Conservation (phyloP, 2,329 filamentous ascomycete genomes). For the Pestalotiopsis sp. region DNA sequence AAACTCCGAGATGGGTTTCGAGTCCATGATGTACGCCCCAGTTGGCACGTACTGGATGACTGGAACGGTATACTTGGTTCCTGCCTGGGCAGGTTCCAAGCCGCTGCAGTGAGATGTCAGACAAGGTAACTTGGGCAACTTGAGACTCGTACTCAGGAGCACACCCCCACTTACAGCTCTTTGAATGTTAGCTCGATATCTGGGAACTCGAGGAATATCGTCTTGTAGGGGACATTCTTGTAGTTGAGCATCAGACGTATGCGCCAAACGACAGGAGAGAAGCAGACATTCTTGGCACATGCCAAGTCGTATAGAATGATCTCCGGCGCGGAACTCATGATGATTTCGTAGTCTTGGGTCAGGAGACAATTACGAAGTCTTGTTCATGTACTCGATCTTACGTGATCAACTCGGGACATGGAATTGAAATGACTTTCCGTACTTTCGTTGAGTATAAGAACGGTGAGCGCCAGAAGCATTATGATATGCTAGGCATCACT, state of each 20-base stretch:
- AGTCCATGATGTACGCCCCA: constrained; percentile 43
- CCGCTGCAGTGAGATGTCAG: constrained; percentile 18
- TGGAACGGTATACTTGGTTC: constrained; percentile 40
- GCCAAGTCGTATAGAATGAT: constrained; percentile 44
- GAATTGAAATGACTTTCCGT: neutral
- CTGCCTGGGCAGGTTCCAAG: neutral
- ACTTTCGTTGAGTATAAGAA: neutral
- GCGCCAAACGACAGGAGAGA: constrained; percentile 44
- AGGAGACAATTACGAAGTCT: neutral
- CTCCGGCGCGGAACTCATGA: constrained; percentile 26
- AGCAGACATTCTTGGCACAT: constrained; percentile 40
- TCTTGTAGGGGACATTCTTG: constrained; percentile 41
- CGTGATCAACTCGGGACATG: too few species aligned
- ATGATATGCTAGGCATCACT: neutral
- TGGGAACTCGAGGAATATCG: constrained; percentile 43
- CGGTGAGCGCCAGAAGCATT: neutral
- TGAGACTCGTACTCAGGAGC: too few species aligned
- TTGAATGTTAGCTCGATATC: constrained; percentile 45
- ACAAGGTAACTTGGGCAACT: neutral
- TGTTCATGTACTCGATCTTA: neutral
- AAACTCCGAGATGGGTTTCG: constrained; percentile 39
- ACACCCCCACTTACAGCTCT: constrained; percentile 30
- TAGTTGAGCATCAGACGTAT: constrained; percentile 47
- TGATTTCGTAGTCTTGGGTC: neutral
- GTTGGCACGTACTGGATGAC: constrained; percentile 42